Evolutionary conservation across 1,284 basidiomycete genomes (phyloP).

Genomic region (Rugiboletus extremiorientalis): DNA sequence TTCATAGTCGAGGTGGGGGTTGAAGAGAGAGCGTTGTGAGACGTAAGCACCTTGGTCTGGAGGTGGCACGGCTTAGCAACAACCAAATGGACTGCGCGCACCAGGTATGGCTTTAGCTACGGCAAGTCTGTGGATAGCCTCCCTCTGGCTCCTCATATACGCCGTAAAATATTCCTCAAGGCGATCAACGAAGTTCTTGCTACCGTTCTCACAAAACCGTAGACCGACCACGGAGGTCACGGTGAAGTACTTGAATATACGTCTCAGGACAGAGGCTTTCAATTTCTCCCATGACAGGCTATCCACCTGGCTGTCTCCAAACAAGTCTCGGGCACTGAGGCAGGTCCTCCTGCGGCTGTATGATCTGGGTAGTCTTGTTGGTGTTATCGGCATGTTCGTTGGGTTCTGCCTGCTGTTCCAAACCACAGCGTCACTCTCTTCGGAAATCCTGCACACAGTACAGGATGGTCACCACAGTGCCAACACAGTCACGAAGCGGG

Average conservation of each 20-base stretch:
- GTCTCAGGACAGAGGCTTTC: constrained; percentile 52
- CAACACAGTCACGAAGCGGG: constrained; percentile 19
- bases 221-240: constrained; percentile 22
- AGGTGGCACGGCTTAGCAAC: neutral
- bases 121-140: constrained; percentile 21
- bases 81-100: neutral
- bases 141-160: constrained; percentile 28
- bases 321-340: constrained; percentile 22
- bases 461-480: neutral
- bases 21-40: constrained; percentile 1
- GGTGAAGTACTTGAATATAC: constrained; percentile 42
- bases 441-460: constrained; percentile 17
- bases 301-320: constrained; percentile 30
- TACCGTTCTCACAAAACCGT: constrained; percentile 24
- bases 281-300: constrained; percentile 53
- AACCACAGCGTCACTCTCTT: constrained; percentile 30
- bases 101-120: constrained; percentile 20
- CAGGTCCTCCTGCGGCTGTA: constrained; percentile 42
- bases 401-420: constrained; percentile 44
- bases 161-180: constrained; percentile 22
- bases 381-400: constrained; percentile 50
- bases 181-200: constrained; percentile 17
- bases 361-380: constrained; percentile 47
- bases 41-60: neutral
- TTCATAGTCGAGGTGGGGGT: constrained; percentile 51